Evolutionary conservation across 768 basidiomycete genomes (phyloP), one percentile per base, ranked within the genome.

Genomic region (Lactarius akahatsu): DNA sequence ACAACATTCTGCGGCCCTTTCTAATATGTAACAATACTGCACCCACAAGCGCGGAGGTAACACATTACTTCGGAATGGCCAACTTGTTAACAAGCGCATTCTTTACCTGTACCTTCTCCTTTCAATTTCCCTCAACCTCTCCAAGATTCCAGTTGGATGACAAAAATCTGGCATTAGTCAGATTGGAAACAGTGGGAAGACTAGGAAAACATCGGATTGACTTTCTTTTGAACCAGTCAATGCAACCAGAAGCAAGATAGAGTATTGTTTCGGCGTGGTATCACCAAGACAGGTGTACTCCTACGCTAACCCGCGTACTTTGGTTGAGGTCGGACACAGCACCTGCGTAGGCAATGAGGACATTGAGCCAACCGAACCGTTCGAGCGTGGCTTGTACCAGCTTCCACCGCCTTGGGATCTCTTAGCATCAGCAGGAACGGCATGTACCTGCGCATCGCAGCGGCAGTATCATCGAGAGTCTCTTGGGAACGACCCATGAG

Each of bases 211-310:
- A n/a, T 26, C 45, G 45, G 45, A 23, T 56, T 18, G 9, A 73
- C 71, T 67, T 68, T 54, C 73, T 72, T 20, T 59, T 70, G 40
- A 73, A 57, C 68, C 65, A 73, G 50, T 71, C 72, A 30, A 65
- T 57, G 56, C 56, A 69, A 13, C 73, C 73, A 59, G 71, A 70
- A 1, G 73, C 71, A 43, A 72, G 43, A 28, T 64, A 69, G 32
- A 73, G 36, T 36, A 61, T 67, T 15, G 72, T 71, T 43, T 26
- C 8, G 8, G 30, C 40, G 13, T 41, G 32, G 32, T 32, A 7
- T 32, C 32, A 30, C 7, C 7, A 11, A 41, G 45, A 41, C 60
- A 32, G 15, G 7, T 13, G 0, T 26, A 30, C 16, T 18, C 34
- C 43, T 47, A 18, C 28, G 20, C 6, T 40, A 20, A 30, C 6